Conservation (phyloP, 148 eudicot genomes). For the Vaccinium corymbosum region DNA sequence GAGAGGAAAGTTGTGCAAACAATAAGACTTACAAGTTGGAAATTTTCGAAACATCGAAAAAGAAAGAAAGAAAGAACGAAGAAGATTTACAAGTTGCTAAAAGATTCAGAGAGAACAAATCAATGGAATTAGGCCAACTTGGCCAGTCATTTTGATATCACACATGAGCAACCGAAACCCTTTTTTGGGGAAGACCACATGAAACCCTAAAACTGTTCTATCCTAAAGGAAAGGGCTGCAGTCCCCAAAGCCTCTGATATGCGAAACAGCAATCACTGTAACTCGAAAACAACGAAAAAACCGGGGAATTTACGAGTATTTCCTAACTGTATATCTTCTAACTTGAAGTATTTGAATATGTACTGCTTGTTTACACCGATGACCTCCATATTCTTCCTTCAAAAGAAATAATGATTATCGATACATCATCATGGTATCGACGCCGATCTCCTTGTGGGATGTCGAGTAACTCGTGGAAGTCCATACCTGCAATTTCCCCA, state of each 20-base stretch:
- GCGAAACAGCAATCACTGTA: not conserved
- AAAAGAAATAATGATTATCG: constrained; percentile 75
- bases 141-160: constrained; percentile 5
- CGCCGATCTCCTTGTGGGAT: constrained; percentile 92
- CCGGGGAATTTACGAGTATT: not conserved
- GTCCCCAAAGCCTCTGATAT: not conserved
- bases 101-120: not conserved
- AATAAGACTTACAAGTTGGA: not conserved
- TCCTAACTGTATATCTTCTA: not conserved
- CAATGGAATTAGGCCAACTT: constrained; percentile 13
- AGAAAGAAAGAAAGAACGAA: too few species aligned
- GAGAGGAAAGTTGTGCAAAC: not conserved
- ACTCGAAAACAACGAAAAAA: not conserved
- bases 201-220: not conserved
- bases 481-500: constrained; percentile 41
- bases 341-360: not conserved
- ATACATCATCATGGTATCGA: constrained; percentile 85
- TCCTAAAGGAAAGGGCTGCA: not conserved
- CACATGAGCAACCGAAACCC: constrained; percentile 6
- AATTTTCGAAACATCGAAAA: too few species aligned
- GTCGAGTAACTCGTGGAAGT: constrained; percentile 69
- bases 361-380: constrained; percentile 35
- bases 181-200: not conserved
- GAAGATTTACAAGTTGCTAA: not conserved
- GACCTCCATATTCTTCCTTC: constrained; percentile 92